These are phyloP conservation scores for Stephania yunnanensis DNA, from an alignment of 164 flowering plant genomes.

Conservation along the genomic window DNA sequence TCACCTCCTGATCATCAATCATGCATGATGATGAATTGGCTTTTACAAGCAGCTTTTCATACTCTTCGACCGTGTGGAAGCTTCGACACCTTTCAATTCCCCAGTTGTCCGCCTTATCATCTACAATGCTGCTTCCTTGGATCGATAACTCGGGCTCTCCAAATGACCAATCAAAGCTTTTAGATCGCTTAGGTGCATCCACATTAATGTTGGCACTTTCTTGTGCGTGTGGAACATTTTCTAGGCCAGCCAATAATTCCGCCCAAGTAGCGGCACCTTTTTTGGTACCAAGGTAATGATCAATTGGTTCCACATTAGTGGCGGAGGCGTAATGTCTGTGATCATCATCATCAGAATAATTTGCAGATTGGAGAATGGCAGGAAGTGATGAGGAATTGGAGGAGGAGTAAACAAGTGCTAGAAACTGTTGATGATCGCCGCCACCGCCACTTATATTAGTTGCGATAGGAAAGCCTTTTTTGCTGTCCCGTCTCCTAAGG, in stretches of 20 bases:
- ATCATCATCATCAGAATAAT: background rate
- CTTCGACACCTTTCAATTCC: conserved; percentile 17
- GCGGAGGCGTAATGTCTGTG: too few species aligned
- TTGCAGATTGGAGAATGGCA: conserved; percentile 12
- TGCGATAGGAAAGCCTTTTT: conserved; percentile 16
- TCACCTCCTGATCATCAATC: background rate
- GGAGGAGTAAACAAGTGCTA: conserved; percentile 21
- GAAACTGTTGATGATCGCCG: conserved; percentile 15
- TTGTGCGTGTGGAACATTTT: conserved; percentile 6
- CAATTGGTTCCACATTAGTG: too few species aligned
- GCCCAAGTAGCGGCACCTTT: background rate
- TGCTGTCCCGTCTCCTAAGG: conserved; percentile 12
- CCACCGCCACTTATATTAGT: conserved; percentile 9
- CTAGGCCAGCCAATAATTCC: conserved; percentile 25
- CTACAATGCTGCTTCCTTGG: background rate
- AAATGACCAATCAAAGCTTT: conserved; percentile 14
- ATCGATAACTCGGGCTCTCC: background rate
- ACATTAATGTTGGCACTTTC: background rate
- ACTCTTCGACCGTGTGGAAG: conserved; percentile 31
- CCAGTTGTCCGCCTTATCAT: background rate
- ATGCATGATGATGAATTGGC: background rate
- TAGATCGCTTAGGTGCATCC: conserved; percentile 7
- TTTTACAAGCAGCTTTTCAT: conserved; percentile 16
- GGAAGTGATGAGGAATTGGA: conserved; percentile 8
- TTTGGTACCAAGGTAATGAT: too few species aligned